Evolutionary conservation across 129 eudicot genomes (phyloP).

Genomic region (Artemisia annua): DNA sequence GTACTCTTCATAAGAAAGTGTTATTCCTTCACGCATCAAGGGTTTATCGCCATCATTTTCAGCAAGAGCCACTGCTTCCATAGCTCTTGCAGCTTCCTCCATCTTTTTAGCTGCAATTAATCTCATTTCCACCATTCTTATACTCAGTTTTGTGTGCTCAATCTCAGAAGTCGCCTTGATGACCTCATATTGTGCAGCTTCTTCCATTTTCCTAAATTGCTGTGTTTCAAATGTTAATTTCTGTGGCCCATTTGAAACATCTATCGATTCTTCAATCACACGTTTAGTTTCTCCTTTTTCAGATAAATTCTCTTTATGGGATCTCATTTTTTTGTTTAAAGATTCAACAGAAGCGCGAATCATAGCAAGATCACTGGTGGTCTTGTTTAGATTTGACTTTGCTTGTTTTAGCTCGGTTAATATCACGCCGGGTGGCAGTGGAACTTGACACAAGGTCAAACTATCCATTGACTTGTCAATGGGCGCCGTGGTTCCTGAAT

Average conservation of each 20-base stretch:
- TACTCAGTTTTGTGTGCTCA: slow-evolving; percentile 67
- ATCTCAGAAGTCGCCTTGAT: slow-evolving; percentile 79
- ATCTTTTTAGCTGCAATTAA: slow-evolving; percentile 75
- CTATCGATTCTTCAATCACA: slow-evolving; percentile 37
- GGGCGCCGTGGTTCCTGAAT: slow-evolving; percentile 27
- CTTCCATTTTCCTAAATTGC: slow-evolving; percentile 76
- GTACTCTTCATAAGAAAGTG: slow-evolving; percentile 70
- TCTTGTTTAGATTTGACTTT: slow-evolving; percentile 52
- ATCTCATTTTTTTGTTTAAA: slow-evolving; percentile 53
- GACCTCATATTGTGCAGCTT: slow-evolving; percentile 74
- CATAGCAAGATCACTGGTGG: slow-evolving; percentile 55
- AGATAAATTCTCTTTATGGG: slow-evolving; percentile 31
- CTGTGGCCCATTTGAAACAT: slow-evolving; percentile 27
- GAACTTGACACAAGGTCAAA: slow-evolving; percentile 36
- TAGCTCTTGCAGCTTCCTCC: slow-evolving; percentile 92
- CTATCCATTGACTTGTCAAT: slow-evolving; percentile 25
- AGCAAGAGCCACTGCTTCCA: slow-evolving; percentile 76
- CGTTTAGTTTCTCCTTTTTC: slow-evolving; percentile 29
- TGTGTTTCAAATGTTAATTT: slow-evolving; percentile 58
- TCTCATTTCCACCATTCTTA: slow-evolving; percentile 91
- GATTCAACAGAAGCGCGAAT: slow-evolving; percentile 68
- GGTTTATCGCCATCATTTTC: slow-evolving; percentile 30
- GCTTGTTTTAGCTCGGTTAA: slow-evolving; percentile 67
- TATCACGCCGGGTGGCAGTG: slow-evolving; percentile 53
- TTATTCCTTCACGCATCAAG: slow-evolving; percentile 42